These are phyloP conservation scores for Sphagnum contortum DNA, from an alignment of 225 moss, liverwort and hornwort genomes.

Conservation along the genomic window DNA sequence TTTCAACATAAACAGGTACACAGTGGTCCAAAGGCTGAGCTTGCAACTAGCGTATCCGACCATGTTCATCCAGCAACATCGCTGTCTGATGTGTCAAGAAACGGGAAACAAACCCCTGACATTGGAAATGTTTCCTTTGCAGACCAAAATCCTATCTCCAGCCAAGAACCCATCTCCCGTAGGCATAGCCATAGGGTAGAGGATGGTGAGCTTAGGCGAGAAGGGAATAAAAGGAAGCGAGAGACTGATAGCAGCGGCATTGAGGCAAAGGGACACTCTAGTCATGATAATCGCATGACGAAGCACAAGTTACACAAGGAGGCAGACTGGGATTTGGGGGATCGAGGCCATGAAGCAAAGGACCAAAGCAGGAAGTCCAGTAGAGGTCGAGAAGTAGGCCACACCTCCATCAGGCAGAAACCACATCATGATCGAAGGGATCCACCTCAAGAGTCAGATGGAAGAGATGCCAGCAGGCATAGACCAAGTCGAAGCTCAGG, in stretches of 20 bases:
- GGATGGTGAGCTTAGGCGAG: no score
- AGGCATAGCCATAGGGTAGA: neutral
- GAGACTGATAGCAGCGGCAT: neutral
- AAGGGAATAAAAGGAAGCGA: neutral
- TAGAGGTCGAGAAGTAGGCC: neutral
- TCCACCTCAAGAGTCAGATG: neutral
- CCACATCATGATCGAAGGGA: neutral
- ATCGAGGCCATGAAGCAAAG: no score
- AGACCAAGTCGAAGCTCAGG: neutral
- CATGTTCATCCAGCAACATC: neutral
- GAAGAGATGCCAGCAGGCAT: neutral
- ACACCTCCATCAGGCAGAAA: neutral
- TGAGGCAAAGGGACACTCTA: neutral
- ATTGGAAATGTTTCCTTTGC: neutral
- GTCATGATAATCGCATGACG: neutral
- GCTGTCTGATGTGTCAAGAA: neutral
- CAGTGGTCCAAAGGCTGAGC: neutral
- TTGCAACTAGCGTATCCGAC: neutral
- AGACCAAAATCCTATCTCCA: neutral
- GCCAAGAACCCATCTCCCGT: neutral
- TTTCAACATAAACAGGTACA: neutral
- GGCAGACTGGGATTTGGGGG: neutral
- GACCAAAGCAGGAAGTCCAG: neutral
- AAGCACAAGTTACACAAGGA: neutral
- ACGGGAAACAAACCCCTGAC: no score